Evolutionary conservation across 2,329 filamentous ascomycete species (phyloP), one percentile per base, ranked within the genome.

Genomic region (Scedosporium apiospermum): DNA sequence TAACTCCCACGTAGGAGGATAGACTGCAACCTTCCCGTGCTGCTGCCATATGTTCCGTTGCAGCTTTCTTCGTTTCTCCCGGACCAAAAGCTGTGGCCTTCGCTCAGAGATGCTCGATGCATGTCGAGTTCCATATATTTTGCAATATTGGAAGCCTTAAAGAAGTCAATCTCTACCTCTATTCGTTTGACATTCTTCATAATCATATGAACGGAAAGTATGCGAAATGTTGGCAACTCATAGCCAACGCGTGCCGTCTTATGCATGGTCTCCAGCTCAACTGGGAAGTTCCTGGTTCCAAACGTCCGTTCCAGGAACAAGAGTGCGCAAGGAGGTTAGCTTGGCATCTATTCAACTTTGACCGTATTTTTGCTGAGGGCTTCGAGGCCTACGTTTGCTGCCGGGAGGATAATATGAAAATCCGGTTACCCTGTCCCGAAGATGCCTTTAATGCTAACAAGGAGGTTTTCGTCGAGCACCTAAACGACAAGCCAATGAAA

Each of bases 331-430:
- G 75, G 26, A 71, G 75, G 6, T 68, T 75, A 23, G 73, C 71
- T 2, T 77, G 75, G 75, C 71, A 74, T 42, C 66, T 76, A 49
- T 77, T 75, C 63, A 67, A 73, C 55, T 65, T 76, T 55, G 75
- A 77, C 59, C 71, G 75, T 6, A 65, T 74, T 26, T 69, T 77
- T 10, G 74, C 75, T 1, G 74, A 72, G 2, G 75, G 75, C 1
- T 77, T 75, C 57, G 75, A 76, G 27, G 75, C 76, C 58, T 76
- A 77, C 63, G 71, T 77, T 21, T 69, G 69, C 12, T 73, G 72
- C 38, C 70, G 72, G 10, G 70, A 72, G 5, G 71, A 76, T 14
- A 72, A 71, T 38, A 75, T 77, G 73, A 73, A 72, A 63, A 72
- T 77, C 6, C 67, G 72, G 1, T 64, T 77, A 21, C 75, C 75